Evolutionary conservation across 192 early-diverging fungal genomes (phyloP), one percentile per base, ranked within the genome.

Genomic region (Dispira simplex): DNA sequence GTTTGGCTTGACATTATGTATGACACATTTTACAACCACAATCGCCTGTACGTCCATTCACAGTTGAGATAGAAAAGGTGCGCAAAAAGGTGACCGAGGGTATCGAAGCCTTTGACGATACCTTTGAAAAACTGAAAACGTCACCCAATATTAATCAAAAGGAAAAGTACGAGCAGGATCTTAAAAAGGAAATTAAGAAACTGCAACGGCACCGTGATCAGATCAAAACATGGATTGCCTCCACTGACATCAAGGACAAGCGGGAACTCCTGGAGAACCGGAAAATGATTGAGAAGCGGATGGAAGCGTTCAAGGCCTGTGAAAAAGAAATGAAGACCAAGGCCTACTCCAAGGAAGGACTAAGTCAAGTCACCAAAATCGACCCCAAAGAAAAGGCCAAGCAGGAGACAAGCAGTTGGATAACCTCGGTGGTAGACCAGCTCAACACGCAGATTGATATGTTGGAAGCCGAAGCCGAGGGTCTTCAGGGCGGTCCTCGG

Each of bases 131-230:
- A 70, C 81, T 98, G 44, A 74, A 91, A 46, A 74, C 80, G 18
- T 82, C 92, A 0, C 80, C 85, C 16, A 92, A 87, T 70, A 65
- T 76, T 18, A 85, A 90, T 51, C 96, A 99, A 71, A 96, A 95
- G 75, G 93, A 99, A 71, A 99, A 99, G 72, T 87, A 90, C 65
- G 96, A 99, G 67, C 79, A 78, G 16, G 94, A 99, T 65, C 71
- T 99, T 65, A 99, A 99, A 69, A 95, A 94, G 75, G 94, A 99
- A 76, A 99, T 99, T 75, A 99, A 99, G 72, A 99, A 99, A 73
- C 81, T 97, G 64, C 96, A 99, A 67, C 79, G 92, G 67, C 78
- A 82, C 63, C 86, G 94, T 58, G 96, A 99, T 78, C 95, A 99
- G 72, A 99, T 99, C 70, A 95, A 97, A 70, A 89, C 89, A 65